Percentiles rank a stretch among this genome's conserved stretches.
Evolutionary conservation across 805 yeast species (phyloP).

Genomic region (Blastobotrys chiropterorum): DNA sequence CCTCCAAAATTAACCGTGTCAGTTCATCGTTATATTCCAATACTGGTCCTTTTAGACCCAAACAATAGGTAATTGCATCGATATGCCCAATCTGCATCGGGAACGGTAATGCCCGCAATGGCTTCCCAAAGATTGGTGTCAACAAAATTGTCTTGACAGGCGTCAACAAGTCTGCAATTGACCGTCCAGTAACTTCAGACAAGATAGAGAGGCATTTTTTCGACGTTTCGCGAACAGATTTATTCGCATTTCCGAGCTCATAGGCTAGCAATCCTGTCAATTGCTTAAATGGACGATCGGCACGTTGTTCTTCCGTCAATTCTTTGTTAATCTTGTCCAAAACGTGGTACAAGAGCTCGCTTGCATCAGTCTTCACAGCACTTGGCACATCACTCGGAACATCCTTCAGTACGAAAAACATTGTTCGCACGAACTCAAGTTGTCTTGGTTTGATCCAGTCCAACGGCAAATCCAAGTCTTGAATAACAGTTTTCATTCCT

Average conservation of each 20-base stretch:
- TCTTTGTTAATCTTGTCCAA: conserved; percentile 60
- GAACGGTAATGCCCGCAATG: conserved; percentile 92
- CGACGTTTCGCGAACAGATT: conserved; percentile 74
- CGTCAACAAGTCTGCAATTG: conserved; percentile 68
- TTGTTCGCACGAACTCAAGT: conserved; percentile 76
- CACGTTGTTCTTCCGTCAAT: conserved; percentile 55
- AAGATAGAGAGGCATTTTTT: conserved; percentile 62
- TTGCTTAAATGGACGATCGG: conserved; percentile 69
- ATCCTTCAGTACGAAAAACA: conserved; percentile 85
- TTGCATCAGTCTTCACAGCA: conserved; percentile 67
- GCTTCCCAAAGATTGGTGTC: conserved; percentile 95
- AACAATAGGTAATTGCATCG: conserved; percentile 91
- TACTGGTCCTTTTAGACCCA: conserved; percentile 73
- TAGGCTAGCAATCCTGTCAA: conserved; percentile 85
- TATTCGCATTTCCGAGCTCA: conserved; percentile 85
- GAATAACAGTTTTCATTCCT: conserved; percentile 70
- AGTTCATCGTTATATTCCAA: conserved; percentile 84
- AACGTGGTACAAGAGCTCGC: conserved; percentile 55
- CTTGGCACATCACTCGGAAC: conserved; percentile 84
- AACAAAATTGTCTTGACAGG: conserved; percentile 78
- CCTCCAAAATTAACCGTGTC: conserved; percentile 78
- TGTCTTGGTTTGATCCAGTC: conserved; percentile 73
- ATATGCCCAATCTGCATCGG: conserved; percentile 98
- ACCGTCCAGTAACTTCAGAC: conserved; percentile 61
- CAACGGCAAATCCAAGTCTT: conserved; percentile 60